Base-by-base conservation (phyloP, 768 basidiomycete species). In the Pisolithus sp. region DNA sequence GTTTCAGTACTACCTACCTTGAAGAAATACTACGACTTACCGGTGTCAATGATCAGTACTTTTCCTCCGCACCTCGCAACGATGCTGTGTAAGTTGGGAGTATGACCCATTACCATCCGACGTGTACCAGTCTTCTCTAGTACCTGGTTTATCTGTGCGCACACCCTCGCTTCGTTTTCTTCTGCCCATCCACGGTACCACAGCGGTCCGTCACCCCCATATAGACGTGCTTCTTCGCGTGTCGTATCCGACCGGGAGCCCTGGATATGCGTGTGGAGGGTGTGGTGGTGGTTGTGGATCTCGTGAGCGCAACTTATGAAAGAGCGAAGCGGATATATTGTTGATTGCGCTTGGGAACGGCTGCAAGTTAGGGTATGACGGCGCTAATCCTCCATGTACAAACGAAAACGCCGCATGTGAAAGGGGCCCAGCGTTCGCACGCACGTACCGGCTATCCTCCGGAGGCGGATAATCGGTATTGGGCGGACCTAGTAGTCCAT, bases 151-250 rank as follows among this genome's bases (percentile, higher is more conserved):
- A 92, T 92, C 34, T 80, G 76, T 2, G 59, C 64, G 65, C 96
- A 99, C 4, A 80, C 81, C 47, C 73, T 73, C 51, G 78, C 78
- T 48, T 94, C 90, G 23, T 72, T 68, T 12, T 85, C 82, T 47
- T 81, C 73, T 15, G 95, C 95, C 82, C 93, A 93, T 1, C 93
- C 93, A 10, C 96, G 79, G 66, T 93, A 96, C 96, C 96, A 97
- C 42, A 94, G 68, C 4, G 93, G 93, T 0, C 95, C 95, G 40
- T 90, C 81, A 1, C 76, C 61, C 21, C 76, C 78, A 60, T 95
- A 96, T 34, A 97, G 63, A 31, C 79, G 76, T 7, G 72, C 62
- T 67, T 97, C 93, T 53, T 83, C 83, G 0, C 57, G 58, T 0
- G 86, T 86, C 5, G 89, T 72, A 37, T n/a, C 73, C 81, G 60